Evolutionary conservation across 345 rosid species (phyloP), one percentile per base, ranked within the genome.

Genomic region (Triadica sebifera): DNA sequence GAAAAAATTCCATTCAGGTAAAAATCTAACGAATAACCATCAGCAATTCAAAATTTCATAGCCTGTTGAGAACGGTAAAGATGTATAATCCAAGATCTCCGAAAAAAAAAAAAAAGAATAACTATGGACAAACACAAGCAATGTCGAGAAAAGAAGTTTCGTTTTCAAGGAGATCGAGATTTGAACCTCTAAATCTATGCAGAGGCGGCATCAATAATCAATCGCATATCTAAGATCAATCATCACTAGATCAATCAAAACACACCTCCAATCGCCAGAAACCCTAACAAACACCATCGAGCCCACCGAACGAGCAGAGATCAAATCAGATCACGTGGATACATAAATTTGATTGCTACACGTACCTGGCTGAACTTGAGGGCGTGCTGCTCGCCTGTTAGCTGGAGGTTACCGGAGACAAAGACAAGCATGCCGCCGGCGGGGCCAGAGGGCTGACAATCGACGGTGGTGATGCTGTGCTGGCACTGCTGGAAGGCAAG

Each of bases 401-500:
- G 96, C 85, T 93, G 93, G 67, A 95, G 96, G 56, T 84, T 92
- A 51, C 45, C 98, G 77, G 89, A 83, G 83, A 94, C 98, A 75
- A 94, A 94, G 63, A 95, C 96, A 69, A 93, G 96, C 93, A 91
- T 87, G 72, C 98, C 95, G 19, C 90, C 91, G 56, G 85, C 87
- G 65, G 91, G 94, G 66, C 97, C 94, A 22, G 98, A 93, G 17
- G 97, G 99, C 85, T 95, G 97, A 78, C 97, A 93, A 80, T 93
- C 96, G 29, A 95, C 94, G 69, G 97, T 91, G 69, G 93, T 69
- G 84, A 91, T 90, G 73, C 72, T 71, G 78, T 95, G 99, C 83
- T 91, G 84, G 78, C 98, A 95, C 94, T 91, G 97, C 78, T 90
- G 91, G 81, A 95, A 95, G 12, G 99, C 97, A 29, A 95, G 94